These are phyloP conservation scores for Ehretia macrophylla DNA, from an alignment of 257 asterid species.

Conservation along the genomic window DNA sequence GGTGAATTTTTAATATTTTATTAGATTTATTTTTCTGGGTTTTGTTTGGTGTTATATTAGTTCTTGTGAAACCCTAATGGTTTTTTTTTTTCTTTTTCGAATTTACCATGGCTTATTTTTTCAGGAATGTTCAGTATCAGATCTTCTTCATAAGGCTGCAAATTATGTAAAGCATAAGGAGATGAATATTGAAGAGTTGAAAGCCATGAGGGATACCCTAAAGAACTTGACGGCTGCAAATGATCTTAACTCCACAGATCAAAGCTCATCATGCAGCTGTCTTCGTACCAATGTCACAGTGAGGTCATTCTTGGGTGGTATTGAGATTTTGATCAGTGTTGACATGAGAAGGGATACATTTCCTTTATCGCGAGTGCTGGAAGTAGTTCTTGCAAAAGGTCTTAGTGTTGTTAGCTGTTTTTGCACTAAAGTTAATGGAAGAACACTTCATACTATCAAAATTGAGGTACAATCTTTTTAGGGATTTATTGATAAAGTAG, in stretches of 20 bases:
- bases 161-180: conserved; percentile 5
- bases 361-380: conserved; percentile 37
- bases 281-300: conserved; percentile 24
- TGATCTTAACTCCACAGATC: conserved; percentile 4
- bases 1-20: conserved; percentile 16
- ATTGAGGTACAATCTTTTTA: conserved; percentile 28
- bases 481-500: neutral
- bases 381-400: conserved; percentile 33
- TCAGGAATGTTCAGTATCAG: conserved; percentile 50
- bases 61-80: neutral
- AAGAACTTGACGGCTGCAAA: conserved; percentile 20
- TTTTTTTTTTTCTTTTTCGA: neutral
- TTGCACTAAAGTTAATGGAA: conserved; percentile 26
- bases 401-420: conserved; percentile 29
- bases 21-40: neutral
- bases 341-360: conserved; percentile 18
- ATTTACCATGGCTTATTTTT: neutral
- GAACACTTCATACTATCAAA: conserved; percentile 30
- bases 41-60: neutral
- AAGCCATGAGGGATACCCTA: conserved; percentile 14
- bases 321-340: conserved; percentile 37
- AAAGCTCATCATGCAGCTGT: conserved; percentile 9
- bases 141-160: conserved; percentile 50
- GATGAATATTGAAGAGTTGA: neutral
- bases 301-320: conserved; percentile 29